Conservation (phyloP, 805 yeast species). For the Schwanniomyces yamadae region DNA sequence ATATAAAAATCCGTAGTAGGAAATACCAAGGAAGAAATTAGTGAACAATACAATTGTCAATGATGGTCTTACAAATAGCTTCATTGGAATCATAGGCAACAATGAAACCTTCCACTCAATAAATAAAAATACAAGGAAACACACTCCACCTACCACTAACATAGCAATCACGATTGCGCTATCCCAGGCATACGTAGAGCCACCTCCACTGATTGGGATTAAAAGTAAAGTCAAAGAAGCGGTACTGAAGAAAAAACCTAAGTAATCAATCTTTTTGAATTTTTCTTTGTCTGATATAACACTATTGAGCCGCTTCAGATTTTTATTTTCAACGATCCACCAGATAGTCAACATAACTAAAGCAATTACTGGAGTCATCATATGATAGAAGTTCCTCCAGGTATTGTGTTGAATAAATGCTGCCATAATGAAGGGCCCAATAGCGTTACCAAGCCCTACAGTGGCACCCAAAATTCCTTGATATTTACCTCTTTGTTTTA, state of each 20-base stretch:
- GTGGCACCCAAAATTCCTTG: constrained; percentile 55
- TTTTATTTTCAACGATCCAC: constrained; percentile 37
- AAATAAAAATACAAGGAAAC: constrained; percentile 18
- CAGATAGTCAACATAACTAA: constrained; percentile 29
- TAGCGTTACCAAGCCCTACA: constrained; percentile 51
- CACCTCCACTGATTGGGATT: constrained; percentile 64
- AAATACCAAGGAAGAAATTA: constrained; percentile 28
- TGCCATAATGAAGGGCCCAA: constrained; percentile 59
- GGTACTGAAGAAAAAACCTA: constrained; percentile 47
- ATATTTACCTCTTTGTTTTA: constrained; percentile 54
- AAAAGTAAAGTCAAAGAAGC: constrained; percentile 49
- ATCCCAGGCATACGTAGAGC: constrained; percentile 56
- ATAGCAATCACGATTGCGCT: constrained; percentile 35
- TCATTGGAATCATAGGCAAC: constrained; percentile 33
- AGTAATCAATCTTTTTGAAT: constrained; percentile 49
- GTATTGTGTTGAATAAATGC: constrained; percentile 42
- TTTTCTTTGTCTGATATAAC: constrained; percentile 35
- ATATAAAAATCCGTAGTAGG: constrained; percentile 23
- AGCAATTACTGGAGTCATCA: constrained; percentile 43
- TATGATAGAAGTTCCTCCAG: constrained; percentile 57
- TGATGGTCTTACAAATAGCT: constrained; percentile 19
- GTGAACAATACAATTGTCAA: constrained; percentile 19
- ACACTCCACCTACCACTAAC: constrained; percentile 32
- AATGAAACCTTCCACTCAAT: constrained; percentile 29
- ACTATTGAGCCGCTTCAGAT: constrained; percentile 20